These are phyloP conservation scores for Pyrenula aspistea DNA, from an alignment of 495 filamentous ascomycete species.

Conservation along the genomic window DNA sequence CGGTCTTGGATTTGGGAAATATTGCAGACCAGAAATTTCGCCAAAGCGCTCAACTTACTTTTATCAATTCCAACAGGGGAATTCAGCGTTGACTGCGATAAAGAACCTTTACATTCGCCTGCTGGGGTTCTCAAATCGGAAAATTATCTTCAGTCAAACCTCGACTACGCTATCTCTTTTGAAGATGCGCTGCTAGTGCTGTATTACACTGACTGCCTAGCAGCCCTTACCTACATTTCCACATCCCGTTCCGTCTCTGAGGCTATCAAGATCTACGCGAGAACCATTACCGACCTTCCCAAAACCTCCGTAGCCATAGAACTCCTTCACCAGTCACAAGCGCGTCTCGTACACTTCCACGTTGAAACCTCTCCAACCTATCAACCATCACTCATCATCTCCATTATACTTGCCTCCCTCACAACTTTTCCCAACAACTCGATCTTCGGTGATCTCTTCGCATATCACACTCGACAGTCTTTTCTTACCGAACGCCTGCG, in stretches of 20 bases:
- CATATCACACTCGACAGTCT: constrained; percentile 56
- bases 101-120: not conserved
- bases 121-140: not conserved
- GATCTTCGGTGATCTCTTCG: constrained; percentile 58
- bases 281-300: constrained; percentile 2
- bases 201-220: constrained; percentile 46
- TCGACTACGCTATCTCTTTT: constrained; percentile 42
- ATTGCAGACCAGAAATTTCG: constrained; percentile 33
- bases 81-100: constrained; percentile 9
- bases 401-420: constrained; percentile 45
- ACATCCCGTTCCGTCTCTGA: constrained; percentile 23
- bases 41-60: constrained; percentile 34
- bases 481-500: constrained; percentile 65
- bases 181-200: constrained; percentile 28
- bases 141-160: constrained; percentile 41
- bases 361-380: constrained; percentile 39
- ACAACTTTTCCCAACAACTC: constrained; percentile 62
- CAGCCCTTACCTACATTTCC: constrained; percentile 51
- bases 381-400: constrained; percentile 50
- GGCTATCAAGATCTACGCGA: constrained; percentile 17
- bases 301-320: constrained; percentile 24
- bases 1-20: constrained; percentile 62
- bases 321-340: constrained; percentile 51
- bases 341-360: constrained; percentile 59
- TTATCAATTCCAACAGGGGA: constrained; percentile 24